Conservation (phyloP, 2,329 filamentous ascomycete genomes). For the Colletotrichum truncatum region DNA sequence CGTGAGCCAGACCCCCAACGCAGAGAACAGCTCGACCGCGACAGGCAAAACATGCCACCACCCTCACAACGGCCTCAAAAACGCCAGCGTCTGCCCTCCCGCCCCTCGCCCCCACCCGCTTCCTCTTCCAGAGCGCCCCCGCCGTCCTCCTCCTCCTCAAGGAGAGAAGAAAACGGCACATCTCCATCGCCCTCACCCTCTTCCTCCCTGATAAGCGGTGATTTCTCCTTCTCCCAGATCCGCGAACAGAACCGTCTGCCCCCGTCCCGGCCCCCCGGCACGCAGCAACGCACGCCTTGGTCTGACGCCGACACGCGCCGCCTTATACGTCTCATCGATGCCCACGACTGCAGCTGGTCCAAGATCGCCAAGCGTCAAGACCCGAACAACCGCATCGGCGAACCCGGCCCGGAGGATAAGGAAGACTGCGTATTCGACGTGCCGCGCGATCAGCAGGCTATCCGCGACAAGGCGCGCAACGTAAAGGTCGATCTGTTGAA, state of each 20-base stretch:
- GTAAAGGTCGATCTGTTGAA: slow-evolving; percentile 62
- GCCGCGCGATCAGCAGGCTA: slow-evolving; percentile 61
- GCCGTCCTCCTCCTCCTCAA: slow-evolving; percentile 35
- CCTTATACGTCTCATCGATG: slow-evolving; percentile 53
- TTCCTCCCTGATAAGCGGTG: neutral
- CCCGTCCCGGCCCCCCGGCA: neutral
- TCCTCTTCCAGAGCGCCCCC: slow-evolving; percentile 19
- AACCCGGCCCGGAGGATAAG: slow-evolving; percentile 24
- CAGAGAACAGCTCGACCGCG: slow-evolving; percentile 33
- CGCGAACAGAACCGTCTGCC: slow-evolving; percentile 16
- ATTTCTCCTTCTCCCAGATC: slow-evolving; percentile 15
- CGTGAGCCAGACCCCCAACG: slow-evolving; percentile 32
- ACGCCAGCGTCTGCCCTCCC: neutral
- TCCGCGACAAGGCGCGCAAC: slow-evolving; percentile 67
- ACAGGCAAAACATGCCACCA: slow-evolving; percentile 33
- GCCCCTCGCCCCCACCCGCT: neutral
- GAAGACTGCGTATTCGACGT: slow-evolving; percentile 48
- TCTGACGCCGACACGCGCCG: slow-evolving; percentile 47
- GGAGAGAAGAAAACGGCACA: slow-evolving; percentile 13
- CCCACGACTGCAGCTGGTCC: slow-evolving; percentile 49
- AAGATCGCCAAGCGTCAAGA: slow-evolving; percentile 38
- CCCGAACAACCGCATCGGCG: slow-evolving; percentile 14
- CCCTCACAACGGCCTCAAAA: slow-evolving; percentile 10
- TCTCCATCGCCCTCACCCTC: neutral
- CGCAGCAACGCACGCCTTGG: slow-evolving; percentile 49